phyloP scores from a whole-genome alignment of 176 grass and related monocot species.

The Ensete ventricosum region DNA sequence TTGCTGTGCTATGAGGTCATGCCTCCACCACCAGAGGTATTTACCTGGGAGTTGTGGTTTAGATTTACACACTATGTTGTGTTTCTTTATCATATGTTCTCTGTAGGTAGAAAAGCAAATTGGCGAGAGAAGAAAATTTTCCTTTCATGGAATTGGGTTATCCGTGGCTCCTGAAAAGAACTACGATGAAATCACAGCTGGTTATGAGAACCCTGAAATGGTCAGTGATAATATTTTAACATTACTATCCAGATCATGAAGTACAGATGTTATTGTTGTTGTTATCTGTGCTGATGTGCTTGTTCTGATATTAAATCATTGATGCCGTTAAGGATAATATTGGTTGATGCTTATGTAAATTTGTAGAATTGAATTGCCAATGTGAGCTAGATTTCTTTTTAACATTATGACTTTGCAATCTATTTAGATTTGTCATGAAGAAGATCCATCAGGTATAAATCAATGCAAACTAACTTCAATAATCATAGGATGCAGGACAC shows the following conservation, averaged over 20 bases:
- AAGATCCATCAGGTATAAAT: neutral
- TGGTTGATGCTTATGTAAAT: neutral
- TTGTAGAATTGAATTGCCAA: neutral
- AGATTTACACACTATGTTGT: constrained; percentile 14
- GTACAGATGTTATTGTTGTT: neutral
- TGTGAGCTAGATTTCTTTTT: neutral
- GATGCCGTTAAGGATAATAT: no score
- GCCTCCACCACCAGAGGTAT: constrained; percentile 86
- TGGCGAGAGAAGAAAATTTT: constrained; percentile 82
- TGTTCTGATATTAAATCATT: neutral
- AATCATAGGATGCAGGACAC: no score
- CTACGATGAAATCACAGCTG: constrained; percentile 41
- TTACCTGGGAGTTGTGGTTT: constrained; percentile 3
- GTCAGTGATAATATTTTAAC: constrained; percentile 27
- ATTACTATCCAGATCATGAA: neutral
- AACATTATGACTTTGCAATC: neutral
- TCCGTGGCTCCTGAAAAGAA: constrained; percentile 70
- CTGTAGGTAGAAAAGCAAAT: constrained; percentile 85
- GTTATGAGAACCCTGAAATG: constrained; percentile 49
- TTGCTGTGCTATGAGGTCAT: constrained; percentile 93
- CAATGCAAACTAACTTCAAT: no score
- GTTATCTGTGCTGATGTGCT: neutral
- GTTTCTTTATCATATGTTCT: neutral
- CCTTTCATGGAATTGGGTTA: constrained; percentile 84
- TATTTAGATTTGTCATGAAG: neutral